Conservation (phyloP, 164 flowering plant genomes). For the Umbellularia californica region DNA sequence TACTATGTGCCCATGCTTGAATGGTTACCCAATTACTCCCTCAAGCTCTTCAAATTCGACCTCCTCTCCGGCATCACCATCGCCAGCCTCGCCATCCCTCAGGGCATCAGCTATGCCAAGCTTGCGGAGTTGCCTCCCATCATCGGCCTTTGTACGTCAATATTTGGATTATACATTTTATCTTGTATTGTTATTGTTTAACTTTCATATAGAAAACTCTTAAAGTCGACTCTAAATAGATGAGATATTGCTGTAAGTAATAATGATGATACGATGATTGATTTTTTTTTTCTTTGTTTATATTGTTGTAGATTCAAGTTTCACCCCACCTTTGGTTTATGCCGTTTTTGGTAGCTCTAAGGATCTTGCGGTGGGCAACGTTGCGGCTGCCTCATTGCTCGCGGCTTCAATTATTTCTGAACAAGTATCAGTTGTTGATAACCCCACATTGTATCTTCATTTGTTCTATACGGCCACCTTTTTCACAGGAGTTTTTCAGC, state of each 20-base stretch:
- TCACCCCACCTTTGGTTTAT: conserved; percentile 76
- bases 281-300: neutral
- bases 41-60: conserved; percentile 36
- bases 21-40: conserved; percentile 53
- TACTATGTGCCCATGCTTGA: conserved; percentile 65
- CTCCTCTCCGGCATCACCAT: conserved; percentile 67
- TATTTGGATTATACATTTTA: neutral
- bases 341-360: conserved; percentile 77
- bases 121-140: conserved; percentile 55
- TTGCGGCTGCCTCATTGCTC: conserved; percentile 70
- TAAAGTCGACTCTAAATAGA: neutral
- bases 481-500: conserved; percentile 61
- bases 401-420: conserved; percentile 36
- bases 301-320: conserved; percentile 64
- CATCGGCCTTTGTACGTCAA: conserved; percentile 59
- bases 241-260: neutral
- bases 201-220: no score
- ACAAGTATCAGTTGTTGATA: conserved; percentile 19
- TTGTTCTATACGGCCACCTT: conserved; percentile 67
- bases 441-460: conserved; percentile 54
- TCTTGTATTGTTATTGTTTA: neutral
- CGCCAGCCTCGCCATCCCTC: conserved; percentile 74
- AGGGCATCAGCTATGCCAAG: conserved; percentile 76
- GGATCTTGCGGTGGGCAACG: conserved; percentile 70
- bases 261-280: neutral